Base-by-base conservation (phyloP, 1,284 basidiomycete species). In the Athelia sp. region DNA sequence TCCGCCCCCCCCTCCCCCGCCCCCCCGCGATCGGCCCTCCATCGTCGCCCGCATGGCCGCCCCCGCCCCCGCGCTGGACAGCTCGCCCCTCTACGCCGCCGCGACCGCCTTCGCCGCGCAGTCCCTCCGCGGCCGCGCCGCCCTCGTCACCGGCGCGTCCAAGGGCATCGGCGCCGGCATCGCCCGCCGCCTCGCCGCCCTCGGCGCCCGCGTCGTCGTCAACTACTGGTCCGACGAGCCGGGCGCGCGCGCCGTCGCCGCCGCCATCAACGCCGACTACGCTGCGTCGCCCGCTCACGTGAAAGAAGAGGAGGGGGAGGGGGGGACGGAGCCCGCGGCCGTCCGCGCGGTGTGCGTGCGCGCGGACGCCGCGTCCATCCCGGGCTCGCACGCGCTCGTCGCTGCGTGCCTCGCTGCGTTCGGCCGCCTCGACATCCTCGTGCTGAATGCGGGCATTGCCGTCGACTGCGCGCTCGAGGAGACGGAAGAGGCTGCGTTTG, bases 121-220 rank as follows among this genome's bases (percentile, higher is more conserved):
- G 26, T 29, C 43, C 10, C 43, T 44, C 10, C n/a, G 54, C 68
- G 74, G 72, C 45, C 79, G 77, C 64, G 72, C 78, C 19, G 78
- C 78, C 19, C 61, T 82, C 45, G 71, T 83, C 31, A 82, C 81
- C 13, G 79, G 81, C 34, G 81, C 78, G 4, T 81, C 81, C 21
- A 73, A 78, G 18, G 75, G 73, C n/a, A 82, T 80, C 34, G 81
- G 81, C 26, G 79, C 79, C 1, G 70, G 77, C n/a, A 73, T 82
- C 49, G 80, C 77, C 1, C 67, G 62, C 36, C 66, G 69, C 24
- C 71, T 84, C 31, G 81, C 75, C 10, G 69, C 69, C 29, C 68
- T 79, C 55, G 81, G 81, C 18, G 79, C 79, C n/a, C 72, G 69
- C 54, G 79, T 84, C 47, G 71, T 82, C 19, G 71, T 83, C 44